Evolutionary conservation across 441 rosid genomes (phyloP), one percentile per base, ranked within the genome.

Genomic region (Jatropha podagrica): DNA sequence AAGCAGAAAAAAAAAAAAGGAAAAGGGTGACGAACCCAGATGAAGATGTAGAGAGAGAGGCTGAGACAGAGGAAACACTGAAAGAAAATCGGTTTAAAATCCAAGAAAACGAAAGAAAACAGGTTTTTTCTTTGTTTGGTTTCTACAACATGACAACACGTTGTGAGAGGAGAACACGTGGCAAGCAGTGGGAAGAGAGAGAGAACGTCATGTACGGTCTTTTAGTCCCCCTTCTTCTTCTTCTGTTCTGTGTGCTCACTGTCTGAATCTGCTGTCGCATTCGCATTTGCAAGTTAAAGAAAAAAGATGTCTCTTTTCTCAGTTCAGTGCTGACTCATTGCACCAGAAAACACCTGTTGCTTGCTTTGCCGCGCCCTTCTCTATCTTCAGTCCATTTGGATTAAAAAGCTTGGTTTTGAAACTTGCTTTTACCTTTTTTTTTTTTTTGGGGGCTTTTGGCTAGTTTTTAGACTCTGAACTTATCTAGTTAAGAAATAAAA

Each of bases 161-260:
- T 46, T 68, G 68, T 13, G 3, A 17, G 6, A 59, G n/a, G 0
- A 8, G 7, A 76, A 69, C 81, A 80, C 82, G 86, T 83, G 86
- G 78, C 48, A 37, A 32, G 20, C 74, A 56, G 65, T 71, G 55
- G 74, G 26, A 17, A 11, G 54, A 66, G 54, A 66, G 38, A 42
- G 17, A 11, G 11, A 59, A 26, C 26, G 37, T 23, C 51, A 42
- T 23, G 69, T 66, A 66, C 69, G 55, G 69, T 38, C 3, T 66
- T 17, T 20, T 66, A 10, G 7, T 12, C 6, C 54, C 55, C 20
- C 26, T 32, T 40, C 49, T 2, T 32, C 32, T 32, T 32, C 32
- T 32, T 32, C 32, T 32, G 32, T 32, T 32, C 32, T 46, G 11
- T 42, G 55, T 66, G 69, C 12, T 17, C 7, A 11, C 13, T 48